Base-by-base conservation (phyloP, 2,329 filamentous ascomycete genomes). In the Graphium sp. region DNA sequence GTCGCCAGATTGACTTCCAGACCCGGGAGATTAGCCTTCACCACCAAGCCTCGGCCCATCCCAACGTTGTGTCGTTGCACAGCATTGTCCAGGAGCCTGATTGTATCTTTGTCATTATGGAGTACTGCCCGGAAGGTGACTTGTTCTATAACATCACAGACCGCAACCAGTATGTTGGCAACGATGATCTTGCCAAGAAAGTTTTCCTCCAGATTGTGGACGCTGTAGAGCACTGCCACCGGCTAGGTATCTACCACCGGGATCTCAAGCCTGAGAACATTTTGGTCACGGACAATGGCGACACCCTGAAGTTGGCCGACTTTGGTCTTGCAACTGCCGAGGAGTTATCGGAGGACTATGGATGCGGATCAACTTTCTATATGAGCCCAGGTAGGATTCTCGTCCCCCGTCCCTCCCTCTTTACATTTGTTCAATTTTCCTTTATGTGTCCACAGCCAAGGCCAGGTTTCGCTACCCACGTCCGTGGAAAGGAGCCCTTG, bases 241-340 rank as follows among this genome's bases (percentile, higher is more conserved):
- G 71, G 40, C 60, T 84, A 45, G 84, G 85, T 45, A 92, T 98
- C 49, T 98, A 92, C 63, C 89, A 98, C 55, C 69, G 89, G 55
- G 89, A 98, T 52, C 64, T 98, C 37, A 98, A 98, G 66, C 89
- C 89, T 34, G 89, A 98, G 62, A 98, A 98, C 55, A 83, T 98
- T 40, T 61, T 98, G 47, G 87, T 98, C 32, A 79, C 80, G 43
- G 78, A 93, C 58, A 64, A 75, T 38, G 87, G 87, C 39, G 72
- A 77, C 56, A 89, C 83, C 20, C 82, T 93, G 47, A 93, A 95
- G 60, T 69, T 98, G 39, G 89, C 87, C 39, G 89, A 98, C 55
- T 98, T 98, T 64, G 89, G 89, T 48, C 70, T 98, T 31, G 89
- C 89, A 34, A 95, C 84, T 15, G 74, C 73, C 33, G 81, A 87